A percentile compares a stretch with the other conserved stretches of the same genome.
These are phyloP conservation scores for Cladosporium sp. DNA, from an alignment of 2,329 filamentous ascomycete genomes.

Conservation along the genomic window DNA sequence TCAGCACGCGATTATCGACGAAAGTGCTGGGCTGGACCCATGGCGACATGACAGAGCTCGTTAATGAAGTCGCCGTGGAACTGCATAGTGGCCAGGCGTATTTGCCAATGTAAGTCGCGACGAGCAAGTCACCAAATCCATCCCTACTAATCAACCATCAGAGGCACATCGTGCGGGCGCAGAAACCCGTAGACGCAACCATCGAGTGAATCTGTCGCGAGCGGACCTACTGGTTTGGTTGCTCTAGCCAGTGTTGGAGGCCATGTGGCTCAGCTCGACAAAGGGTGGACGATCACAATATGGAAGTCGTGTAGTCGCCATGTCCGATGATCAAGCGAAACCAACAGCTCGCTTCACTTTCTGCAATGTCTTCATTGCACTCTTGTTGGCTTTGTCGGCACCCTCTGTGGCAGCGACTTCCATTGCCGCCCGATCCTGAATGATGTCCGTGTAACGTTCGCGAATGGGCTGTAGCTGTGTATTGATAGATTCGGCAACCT, in stretches of 20 bases:
- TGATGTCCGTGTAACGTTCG: conserved; percentile 56
- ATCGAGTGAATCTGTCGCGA: background rate
- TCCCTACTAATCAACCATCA: background rate
- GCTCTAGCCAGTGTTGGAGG: no score
- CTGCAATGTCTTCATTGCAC: conserved; percentile 55
- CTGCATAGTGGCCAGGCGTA: conserved; percentile 20
- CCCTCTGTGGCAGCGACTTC: conserved; percentile 61
- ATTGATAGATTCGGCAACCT: conserved; percentile 60
- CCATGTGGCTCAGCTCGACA: background rate
- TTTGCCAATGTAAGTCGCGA: conserved; percentile 18
- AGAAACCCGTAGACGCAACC: conserved; percentile 15
- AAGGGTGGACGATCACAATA: background rate
- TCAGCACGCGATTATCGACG: conserved; percentile 21
- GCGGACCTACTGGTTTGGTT: background rate
- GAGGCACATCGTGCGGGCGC: conserved; percentile 22
- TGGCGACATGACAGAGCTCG: conserved; percentile 17
- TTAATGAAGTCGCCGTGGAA: conserved; percentile 15
- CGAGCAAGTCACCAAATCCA: background rate
- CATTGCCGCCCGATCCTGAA: conserved; percentile 54
- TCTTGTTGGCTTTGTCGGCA: conserved; percentile 60
- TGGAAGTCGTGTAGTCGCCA: background rate
- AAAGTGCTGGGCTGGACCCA: conserved; percentile 20
- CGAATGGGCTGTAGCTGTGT: conserved; percentile 56
- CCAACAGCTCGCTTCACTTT: conserved; percentile 48
- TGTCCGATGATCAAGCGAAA: conserved; percentile 28